A percentile compares a stretch with the other conserved stretches of the same genome.
phyloP scores from a whole-genome alignment of 345 rosid species.

The Firmiana major region DNA sequence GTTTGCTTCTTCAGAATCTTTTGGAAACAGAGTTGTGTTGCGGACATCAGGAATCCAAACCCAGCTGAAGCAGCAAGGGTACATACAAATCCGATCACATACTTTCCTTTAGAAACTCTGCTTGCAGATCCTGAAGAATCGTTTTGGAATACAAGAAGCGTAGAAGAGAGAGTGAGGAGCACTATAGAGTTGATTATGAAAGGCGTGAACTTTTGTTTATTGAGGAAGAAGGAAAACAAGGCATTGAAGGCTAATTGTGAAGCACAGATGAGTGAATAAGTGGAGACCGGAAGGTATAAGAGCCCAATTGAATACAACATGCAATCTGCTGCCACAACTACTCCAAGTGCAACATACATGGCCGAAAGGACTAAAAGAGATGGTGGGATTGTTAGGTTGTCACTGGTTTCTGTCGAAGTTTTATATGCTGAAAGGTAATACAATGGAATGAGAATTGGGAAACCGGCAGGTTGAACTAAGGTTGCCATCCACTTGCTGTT shows the following conservation, averaged over 20 bases:
- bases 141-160: slow-evolving; percentile 32
- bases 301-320: slow-evolving; percentile 40
- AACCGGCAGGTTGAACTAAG: slow-evolving; percentile 41
- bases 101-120: slow-evolving; percentile 19
- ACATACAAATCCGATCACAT: slow-evolving; percentile 39
- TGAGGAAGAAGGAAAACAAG: slow-evolving; percentile 41
- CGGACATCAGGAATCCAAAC: slow-evolving; percentile 18
- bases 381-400: slow-evolving; percentile 12
- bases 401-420: background rate
- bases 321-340: slow-evolving; percentile 24
- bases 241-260: slow-evolving; percentile 46
- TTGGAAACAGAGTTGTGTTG: slow-evolving; percentile 10
- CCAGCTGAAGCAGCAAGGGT: slow-evolving; percentile 24
- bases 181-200: slow-evolving; percentile 33
- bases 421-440: slow-evolving; percentile 27
- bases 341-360: slow-evolving; percentile 25
- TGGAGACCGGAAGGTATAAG: slow-evolving; percentile 45
- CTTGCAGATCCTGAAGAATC: slow-evolving; percentile 13
- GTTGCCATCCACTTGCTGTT: slow-evolving; percentile 50
- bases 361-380: background rate
- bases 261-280: slow-evolving; percentile 37
- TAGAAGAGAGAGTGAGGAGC: slow-evolving; percentile 41
- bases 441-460: slow-evolving; percentile 47
- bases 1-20: background rate
- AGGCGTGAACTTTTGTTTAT: slow-evolving; percentile 42